Evolutionary conservation across 345 rosid species (phyloP), one percentile per base, ranked within the genome.

Genomic region (Erysimum cheiranthoides): DNA sequence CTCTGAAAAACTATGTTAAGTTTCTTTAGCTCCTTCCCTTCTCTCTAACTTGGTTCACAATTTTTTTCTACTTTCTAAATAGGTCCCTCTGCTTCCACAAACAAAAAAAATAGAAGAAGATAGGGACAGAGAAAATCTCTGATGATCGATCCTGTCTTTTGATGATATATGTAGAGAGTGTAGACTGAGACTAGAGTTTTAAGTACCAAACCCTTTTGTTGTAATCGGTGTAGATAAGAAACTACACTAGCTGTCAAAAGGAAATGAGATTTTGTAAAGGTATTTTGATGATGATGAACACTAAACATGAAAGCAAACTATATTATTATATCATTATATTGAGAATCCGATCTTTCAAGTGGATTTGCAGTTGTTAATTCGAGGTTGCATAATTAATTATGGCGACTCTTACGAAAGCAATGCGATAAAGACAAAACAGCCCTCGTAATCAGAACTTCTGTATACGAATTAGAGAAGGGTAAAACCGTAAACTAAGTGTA

Each of bases 171-270:
- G n/a, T n/a, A n/a, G n/a, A n/a, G n/a, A n/a, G n/a, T 56, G 31
- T 66, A 66, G 71, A 73, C 53, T 64, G 66, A 66, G 66, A 74
- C 45, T 21, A 74, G 73, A 58, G 50, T n/a, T 52, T 28, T 56
- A 60, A 58, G 52, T 58, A 58, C 27, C 36, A 12, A 65, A 65
- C 49, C 57, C 39, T 43, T 34, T 58, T 67, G 1, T 21, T 21
- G 25, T 21, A 21, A 21, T 21, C 25, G 25, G 25, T 21, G 25
- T 21, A 21, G 25, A 21, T 21, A 21, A 21, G 25, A 21, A 21
- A 21, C 25, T 21, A 21, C 25, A 21, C 25, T 21, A 21, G 25
- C 21, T 13, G 25, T 21, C 25, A 21, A 51, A 51, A 50, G 16
- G 30, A n/a, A 10, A 7, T 38, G 31, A 71, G 51, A 25, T 28